A percentile compares a stretch with the other conserved stretches of the same genome.
Conservation (phyloP, 2,329 filamentous ascomycete species). For the Chalaropsis thielavioides region DNA sequence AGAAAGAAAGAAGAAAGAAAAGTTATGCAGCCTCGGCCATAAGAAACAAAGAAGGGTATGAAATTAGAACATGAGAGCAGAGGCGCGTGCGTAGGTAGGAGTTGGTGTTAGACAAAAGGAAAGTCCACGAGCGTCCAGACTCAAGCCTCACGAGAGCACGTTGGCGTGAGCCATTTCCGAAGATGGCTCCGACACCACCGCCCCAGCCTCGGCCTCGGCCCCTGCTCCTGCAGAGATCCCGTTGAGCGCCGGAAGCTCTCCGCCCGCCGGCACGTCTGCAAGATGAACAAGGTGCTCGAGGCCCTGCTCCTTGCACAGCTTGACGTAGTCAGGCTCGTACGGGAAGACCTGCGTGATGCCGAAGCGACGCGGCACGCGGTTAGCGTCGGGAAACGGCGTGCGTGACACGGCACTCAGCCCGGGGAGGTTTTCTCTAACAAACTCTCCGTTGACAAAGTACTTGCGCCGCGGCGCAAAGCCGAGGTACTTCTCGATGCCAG, state of each 20-base stretch:
- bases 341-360: slow-evolving; percentile 38
- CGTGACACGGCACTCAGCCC: slow-evolving; percentile 34
- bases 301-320: slow-evolving; percentile 43
- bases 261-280: not conserved
- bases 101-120: not conserved
- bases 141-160: not conserved
- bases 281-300: slow-evolving; percentile 36
- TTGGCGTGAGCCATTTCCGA: slow-evolving; percentile 2
- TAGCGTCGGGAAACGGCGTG: slow-evolving; percentile 38
- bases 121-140: not conserved
- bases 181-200: not conserved
- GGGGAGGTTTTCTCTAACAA: slow-evolving; percentile 38
- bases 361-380: slow-evolving; percentile 37
- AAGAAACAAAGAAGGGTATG: not conserved
- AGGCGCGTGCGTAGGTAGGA: not conserved
- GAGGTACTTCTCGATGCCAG: slow-evolving; percentile 36
- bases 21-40: not conserved
- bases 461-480: slow-evolving; percentile 43
- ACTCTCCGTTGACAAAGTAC: slow-evolving; percentile 42
- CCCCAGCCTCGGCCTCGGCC: not conserved
- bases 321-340: slow-evolving; percentile 42
- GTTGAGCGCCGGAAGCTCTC: not conserved
- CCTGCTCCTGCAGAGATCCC: not conserved
- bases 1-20: not conserved
- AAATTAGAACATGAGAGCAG: slow-evolving; percentile 1